A percentile compares a stretch with the other conserved stretches of the same genome.
Conservation (phyloP, 768 basidiomycete genomes). For the Naganishia antarctica region DNA sequence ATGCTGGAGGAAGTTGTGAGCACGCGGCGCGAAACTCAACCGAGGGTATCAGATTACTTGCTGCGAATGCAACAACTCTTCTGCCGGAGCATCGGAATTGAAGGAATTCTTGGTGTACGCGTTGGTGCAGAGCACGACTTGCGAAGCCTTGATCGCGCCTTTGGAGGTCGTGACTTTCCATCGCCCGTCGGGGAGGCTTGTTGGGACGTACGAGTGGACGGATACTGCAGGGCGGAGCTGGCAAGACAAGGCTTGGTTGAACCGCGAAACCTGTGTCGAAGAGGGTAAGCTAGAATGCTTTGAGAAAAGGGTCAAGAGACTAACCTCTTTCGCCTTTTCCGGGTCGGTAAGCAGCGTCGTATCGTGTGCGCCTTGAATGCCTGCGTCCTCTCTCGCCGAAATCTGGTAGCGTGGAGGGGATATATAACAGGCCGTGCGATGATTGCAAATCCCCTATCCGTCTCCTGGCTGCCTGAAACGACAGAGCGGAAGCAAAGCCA, state of each 20-base stretch:
- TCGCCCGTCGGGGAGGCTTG: neutral
- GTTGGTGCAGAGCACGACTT: constrained; percentile 28
- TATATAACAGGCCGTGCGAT: too few species aligned
- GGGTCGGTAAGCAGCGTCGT: constrained; percentile 52
- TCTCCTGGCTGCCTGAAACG: neutral
- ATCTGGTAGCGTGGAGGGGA: too few species aligned
- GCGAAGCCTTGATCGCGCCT: neutral
- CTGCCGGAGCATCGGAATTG: constrained; percentile 3
- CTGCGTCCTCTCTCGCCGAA: constrained; percentile 14
- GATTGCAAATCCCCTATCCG: constrained; percentile 13
- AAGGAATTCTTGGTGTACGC: constrained; percentile 30
- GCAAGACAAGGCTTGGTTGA: constrained; percentile 2
- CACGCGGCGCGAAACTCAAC: too few species aligned
- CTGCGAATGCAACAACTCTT: constrained; percentile 1
- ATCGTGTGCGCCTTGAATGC: constrained; percentile 25
- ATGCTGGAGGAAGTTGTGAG: constrained; percentile 24
- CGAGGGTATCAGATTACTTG: neutral
- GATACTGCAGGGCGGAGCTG: constrained; percentile 20
- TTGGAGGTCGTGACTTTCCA: constrained; percentile 10
- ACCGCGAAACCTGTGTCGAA: constrained; percentile 9
- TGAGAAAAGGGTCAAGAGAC: too few species aligned
- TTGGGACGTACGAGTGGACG: constrained; percentile 13
- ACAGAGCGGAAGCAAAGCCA: too few species aligned
- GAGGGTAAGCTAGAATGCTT: too few species aligned
- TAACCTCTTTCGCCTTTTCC: constrained; percentile 54